Conservation (phyloP, 2,329 filamentous ascomycete genomes). For the Mycocentrospora acerina region DNA sequence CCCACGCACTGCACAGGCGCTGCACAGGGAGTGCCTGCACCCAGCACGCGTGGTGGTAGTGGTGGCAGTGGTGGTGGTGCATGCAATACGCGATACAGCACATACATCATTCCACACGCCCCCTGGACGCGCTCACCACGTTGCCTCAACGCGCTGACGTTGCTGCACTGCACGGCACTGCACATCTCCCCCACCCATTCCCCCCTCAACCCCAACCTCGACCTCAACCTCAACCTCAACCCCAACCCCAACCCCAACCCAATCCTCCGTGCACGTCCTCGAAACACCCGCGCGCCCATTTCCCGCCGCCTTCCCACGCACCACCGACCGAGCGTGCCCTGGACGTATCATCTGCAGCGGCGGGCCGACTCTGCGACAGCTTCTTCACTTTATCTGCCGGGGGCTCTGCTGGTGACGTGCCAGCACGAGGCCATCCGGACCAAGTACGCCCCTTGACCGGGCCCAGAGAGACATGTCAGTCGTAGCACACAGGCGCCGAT, state of each 20-base stretch:
- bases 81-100: too few species aligned
- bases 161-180: not conserved
- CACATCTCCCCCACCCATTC: too few species aligned
- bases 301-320: slow-evolving; percentile 4
- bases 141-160: slow-evolving; percentile 2
- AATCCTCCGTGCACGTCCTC: slow-evolving; percentile 10
- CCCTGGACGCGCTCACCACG: not conserved
- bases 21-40: too few species aligned
- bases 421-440: slow-evolving; percentile 24
- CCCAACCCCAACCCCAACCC: slow-evolving; percentile 2
- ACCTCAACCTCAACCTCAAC: too few species aligned
- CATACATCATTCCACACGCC: too few species aligned
- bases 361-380: slow-evolving; percentile 3
- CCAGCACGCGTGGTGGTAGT: too few species aligned
- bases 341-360: slow-evolving; percentile 6
- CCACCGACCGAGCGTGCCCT: slow-evolving; percentile 12
- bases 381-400: slow-evolving; percentile 14
- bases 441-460: slow-evolving; percentile 8
- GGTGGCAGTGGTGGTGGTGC: too few species aligned
- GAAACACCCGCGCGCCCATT: slow-evolving; percentile 1
- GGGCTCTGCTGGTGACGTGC: slow-evolving; percentile 32
- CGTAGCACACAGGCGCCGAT: slow-evolving; percentile 39
- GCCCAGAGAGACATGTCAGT: slow-evolving; percentile 41
- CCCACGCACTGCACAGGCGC: too few species aligned
- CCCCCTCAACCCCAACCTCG: too few species aligned